phyloP scores from a whole-genome alignment of 257 asterid genomes.

The Solanum gandarillasii region DNA sequence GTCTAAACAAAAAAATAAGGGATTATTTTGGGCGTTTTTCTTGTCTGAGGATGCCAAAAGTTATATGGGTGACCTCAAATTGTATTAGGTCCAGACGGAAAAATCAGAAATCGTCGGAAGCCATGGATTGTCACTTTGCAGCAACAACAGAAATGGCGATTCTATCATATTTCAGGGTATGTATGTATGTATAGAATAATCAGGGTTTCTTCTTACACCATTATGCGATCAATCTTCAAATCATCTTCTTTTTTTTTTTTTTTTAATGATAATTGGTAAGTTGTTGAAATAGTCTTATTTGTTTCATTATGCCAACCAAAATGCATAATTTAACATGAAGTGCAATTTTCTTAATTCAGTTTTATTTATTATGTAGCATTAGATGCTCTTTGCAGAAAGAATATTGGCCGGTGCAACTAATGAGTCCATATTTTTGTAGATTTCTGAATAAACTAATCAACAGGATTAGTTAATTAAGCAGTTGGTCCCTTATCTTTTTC shows the following conservation, averaged over 20 bases:
- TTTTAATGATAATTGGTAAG: no score
- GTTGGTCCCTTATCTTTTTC: not conserved
- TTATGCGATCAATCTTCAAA: not conserved
- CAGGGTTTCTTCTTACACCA: not conserved
- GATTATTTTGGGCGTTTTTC: no score
- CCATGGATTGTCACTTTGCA: not conserved
- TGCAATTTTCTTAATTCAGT: not conserved
- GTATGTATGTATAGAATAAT: not conserved
- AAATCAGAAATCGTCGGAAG: not conserved
- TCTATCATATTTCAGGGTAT: not conserved
- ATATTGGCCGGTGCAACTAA: not conserved
- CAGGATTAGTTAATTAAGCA: not conserved
- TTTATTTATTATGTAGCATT: not conserved
- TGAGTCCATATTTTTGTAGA: not conserved
- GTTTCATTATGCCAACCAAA: not conserved
- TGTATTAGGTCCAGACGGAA: not conserved
- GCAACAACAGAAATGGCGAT: not conserved
- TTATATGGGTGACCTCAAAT: no score
- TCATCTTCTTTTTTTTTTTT: not conserved
- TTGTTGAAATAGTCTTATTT: not conserved
- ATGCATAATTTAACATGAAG: not conserved
- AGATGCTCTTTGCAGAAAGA: not conserved
- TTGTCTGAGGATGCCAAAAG: no score
- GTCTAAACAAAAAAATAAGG: fast-evolving
- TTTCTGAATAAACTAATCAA: not conserved